Evolutionary conservation across 169 alveolate species (phyloP), one percentile per base, ranked within the genome.

Genomic region (Blepharisma undulans): DNA sequence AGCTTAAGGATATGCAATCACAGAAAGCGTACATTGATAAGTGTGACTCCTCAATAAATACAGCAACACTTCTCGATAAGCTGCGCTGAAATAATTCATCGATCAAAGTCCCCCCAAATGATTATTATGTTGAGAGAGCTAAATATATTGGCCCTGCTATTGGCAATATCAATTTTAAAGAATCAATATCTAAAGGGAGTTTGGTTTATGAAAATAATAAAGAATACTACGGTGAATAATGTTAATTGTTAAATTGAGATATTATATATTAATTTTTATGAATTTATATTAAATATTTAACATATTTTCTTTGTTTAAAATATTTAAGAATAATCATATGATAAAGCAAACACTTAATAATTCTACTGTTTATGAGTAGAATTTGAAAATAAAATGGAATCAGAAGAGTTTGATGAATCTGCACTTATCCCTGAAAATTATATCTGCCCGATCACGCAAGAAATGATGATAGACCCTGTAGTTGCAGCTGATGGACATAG

Each of bases 381-480:
- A 48, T 48, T 48, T 18, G 14, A 12, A 48, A 48, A 48, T 48
- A 48, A 48, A 36, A 48, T 48, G 66, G 66, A 48, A 48, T 48
- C 12, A 48, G 66, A 48, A 48, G 66, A 1, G 12, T 48, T 32
- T 78, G 60, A 21, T 22, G 71, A 78, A 61, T 78, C 34, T 82
- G 7, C 27, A 82, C 10, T 36, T 72, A 19, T 72, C 89, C 22
- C 88, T 27, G 27, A 60, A 0, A n/a, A 90, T 22, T 80, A 86
- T 72, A 33, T 88, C 27, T 93, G 96, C 76, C 96, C 96, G 4
- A 93, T 93, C 33, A 84, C 91, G 61, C 79, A 90, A 72, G 92
- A 92, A 30, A 32, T 93, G 25, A 90, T 93, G 93, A 60, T 59
- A 16, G 95, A 93, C n/a, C 96, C 96, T 2, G 95, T 92, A 2